A percentile compares a stretch with the other conserved stretches of the same genome.
phyloP scores from a whole-genome alignment of 371 early-diverging fungal genomes.

The Funneliformis caledonium region DNA sequence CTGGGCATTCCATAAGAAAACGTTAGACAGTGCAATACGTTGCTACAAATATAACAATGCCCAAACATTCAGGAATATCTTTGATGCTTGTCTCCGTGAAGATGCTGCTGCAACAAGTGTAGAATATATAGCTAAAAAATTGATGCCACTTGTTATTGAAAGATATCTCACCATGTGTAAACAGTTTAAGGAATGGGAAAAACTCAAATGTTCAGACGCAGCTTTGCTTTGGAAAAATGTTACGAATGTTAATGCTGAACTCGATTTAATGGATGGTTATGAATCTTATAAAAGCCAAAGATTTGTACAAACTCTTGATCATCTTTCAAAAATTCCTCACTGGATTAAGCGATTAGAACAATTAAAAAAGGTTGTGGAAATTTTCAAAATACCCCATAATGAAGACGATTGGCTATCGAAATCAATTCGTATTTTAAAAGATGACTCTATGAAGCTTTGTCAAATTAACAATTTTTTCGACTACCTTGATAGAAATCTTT shows the following conservation, averaged over 20 bases:
- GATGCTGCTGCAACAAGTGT: neutral
- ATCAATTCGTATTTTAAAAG: neutral
- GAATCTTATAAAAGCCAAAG: neutral
- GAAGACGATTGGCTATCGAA: neutral
- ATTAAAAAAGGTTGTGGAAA: neutral
- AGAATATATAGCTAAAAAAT: neutral
- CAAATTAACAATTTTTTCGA: constrained; percentile 2
- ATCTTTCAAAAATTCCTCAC: constrained; percentile 17
- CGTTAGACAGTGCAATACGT: neutral
- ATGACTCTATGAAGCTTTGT: constrained; percentile 8
- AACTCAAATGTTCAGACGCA: constrained; percentile 12
- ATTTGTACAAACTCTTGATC: neutral
- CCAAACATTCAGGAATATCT: constrained; percentile 34
- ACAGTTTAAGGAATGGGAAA: constrained; percentile 18
- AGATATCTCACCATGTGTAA: neutral
- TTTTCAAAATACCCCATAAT: constrained; percentile 17
- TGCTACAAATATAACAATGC: neutral
- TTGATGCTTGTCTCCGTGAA: neutral
- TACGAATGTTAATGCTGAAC: constrained; percentile 11
- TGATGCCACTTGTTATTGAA: neutral
- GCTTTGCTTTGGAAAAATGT: constrained; percentile 25
- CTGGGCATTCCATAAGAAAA: constrained; percentile 28
- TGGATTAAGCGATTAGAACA: constrained; percentile 12
- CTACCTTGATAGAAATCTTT: neutral
- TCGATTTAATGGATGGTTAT: constrained; percentile 22